phyloP scores from a whole-genome alignment of 1,284 basidiomycete species.

The Naganishia albida region DNA sequence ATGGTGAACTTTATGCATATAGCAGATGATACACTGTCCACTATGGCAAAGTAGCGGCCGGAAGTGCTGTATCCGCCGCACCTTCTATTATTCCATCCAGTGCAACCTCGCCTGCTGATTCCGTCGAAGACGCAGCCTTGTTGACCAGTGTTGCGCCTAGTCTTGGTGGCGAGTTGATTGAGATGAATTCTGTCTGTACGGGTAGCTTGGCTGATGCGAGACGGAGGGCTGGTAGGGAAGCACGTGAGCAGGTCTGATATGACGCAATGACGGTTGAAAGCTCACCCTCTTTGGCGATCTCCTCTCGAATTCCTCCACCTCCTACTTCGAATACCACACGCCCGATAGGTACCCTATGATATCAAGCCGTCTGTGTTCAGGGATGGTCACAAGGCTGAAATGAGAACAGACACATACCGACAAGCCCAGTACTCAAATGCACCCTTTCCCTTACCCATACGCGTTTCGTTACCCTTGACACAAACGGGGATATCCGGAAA shows the following conservation, averaged over 20 bases:
- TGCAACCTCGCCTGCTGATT: neutral
- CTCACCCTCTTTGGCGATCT: conserved; percentile 87
- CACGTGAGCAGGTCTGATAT: neutral
- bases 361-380: neutral
- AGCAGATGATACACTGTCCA: neutral
- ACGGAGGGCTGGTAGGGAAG: conserved; percentile 66
- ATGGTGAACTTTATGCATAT: conserved; percentile 1
- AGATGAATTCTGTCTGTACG: conserved; percentile 85
- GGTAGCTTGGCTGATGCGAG: conserved; percentile 89
- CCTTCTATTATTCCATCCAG: conserved; percentile 18
- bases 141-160: conserved; percentile 61
- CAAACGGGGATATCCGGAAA: conserved; percentile 98
- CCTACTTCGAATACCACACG: conserved; percentile 94
- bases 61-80: conserved; percentile 16
- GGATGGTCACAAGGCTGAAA: too few species aligned
- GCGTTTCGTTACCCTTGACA: conserved; percentile 97
- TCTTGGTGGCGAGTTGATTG: conserved; percentile 68
- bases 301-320: conserved; percentile 83
- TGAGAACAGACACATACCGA: conserved; percentile 60
- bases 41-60: conserved; percentile 12
- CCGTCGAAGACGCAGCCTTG: conserved; percentile 3
- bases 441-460: conserved; percentile 99
- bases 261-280: neutral
- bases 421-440: conserved; percentile 97
- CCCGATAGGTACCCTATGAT: conserved; percentile 76